A percentile compares a stretch with the other conserved stretches of the same genome.
Evolutionary conservation across 164 flowering plant species (phyloP).

Genomic region (Chimonanthus praecox): DNA sequence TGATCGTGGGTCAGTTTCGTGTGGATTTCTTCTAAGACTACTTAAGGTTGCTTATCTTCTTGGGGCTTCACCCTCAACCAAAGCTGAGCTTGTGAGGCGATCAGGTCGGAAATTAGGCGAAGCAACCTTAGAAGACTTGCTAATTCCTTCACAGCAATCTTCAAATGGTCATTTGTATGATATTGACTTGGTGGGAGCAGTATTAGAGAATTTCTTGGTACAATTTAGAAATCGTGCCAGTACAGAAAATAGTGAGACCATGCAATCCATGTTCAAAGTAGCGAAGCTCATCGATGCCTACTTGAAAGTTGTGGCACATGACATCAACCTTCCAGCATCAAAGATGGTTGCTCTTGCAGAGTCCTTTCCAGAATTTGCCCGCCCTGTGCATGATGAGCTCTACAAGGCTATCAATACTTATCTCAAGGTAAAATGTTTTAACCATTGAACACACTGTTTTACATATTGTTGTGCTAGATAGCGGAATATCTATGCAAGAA

Average conservation of each 20-base stretch:
- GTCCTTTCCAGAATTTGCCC: conserved; percentile 54
- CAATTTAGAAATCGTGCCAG: conserved; percentile 39
- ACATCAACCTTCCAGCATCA: conserved; percentile 43
- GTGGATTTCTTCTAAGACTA: conserved; percentile 66
- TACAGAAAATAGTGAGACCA: conserved; percentile 19
- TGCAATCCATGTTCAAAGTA: conserved; percentile 37
- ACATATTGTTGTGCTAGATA: no score
- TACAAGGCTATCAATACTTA: conserved; percentile 78
- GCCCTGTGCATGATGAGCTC: conserved; percentile 66
- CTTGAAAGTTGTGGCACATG: conserved; percentile 62
- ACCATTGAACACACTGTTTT: not conserved
- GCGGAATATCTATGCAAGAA: no score
- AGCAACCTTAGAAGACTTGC: conserved; percentile 53
- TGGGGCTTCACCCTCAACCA: conserved; percentile 47
- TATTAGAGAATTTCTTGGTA: conserved; percentile 50
- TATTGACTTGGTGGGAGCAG: conserved; percentile 44
- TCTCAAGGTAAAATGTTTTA: conserved; percentile 52
- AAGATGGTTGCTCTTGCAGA: conserved; percentile 58
- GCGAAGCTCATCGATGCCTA: conserved; percentile 72
- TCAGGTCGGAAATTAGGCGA: conserved; percentile 60
- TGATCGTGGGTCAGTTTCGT: conserved; percentile 61
- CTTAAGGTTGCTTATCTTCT: conserved; percentile 44
- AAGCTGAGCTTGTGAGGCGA: conserved; percentile 57
- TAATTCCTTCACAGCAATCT: conserved; percentile 36
- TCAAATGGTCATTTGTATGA: conserved; percentile 34